Base-by-base conservation (phyloP, 163 green algal species). In the Volvox carteri region DNA sequence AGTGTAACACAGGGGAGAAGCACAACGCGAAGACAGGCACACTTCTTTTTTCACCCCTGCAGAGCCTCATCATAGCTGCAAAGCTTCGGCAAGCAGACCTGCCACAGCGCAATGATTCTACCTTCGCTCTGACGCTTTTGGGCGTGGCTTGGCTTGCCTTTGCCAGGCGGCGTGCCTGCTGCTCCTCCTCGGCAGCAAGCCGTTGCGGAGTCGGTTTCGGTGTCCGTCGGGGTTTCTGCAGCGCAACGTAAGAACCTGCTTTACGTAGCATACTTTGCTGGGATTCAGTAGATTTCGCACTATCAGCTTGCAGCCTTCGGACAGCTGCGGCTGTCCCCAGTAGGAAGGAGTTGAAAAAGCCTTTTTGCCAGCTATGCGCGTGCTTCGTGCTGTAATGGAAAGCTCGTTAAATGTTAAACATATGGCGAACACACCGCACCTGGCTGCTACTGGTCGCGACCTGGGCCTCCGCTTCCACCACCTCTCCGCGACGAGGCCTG, bases 101-200 rank as follows among this genome's bases (percentile, higher is more conserved):
- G 37, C 67, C 60, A 33, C 21, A 35, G 23, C 60, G n/a, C 18
- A 30, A 72, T 7, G n/a, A 39, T 28, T 42, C 4, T 80, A 80
- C 73, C 73, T 80, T 80, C 11, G 44, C 23, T 23, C 58, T 79
- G 6, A 46, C 46, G 33, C 81, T 87, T 23, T 87, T 87, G 19
- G 81, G 81, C 4, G 81, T 87, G 62, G 5, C 65, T 25, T 87
- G 81, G 21, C 52, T 88, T 50, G 83, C 25, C 16, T 25, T 78
- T 1, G 80, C 80, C 44, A 52, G 80, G 14, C 65, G 44, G 35
- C 68, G 48, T 4, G 83, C 83, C 21, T 39, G 21, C 6, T 37
- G 28, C 39, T 88, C 83, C 83, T 88, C 83, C 50, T 88, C 83
- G 9, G 83, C 83, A 37, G 67, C 83, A 2, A 88, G 50, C 9